phyloP scores from a whole-genome alignment of 371 early-diverging fungal genomes.

The Dinochytrium kinnereticum region DNA sequence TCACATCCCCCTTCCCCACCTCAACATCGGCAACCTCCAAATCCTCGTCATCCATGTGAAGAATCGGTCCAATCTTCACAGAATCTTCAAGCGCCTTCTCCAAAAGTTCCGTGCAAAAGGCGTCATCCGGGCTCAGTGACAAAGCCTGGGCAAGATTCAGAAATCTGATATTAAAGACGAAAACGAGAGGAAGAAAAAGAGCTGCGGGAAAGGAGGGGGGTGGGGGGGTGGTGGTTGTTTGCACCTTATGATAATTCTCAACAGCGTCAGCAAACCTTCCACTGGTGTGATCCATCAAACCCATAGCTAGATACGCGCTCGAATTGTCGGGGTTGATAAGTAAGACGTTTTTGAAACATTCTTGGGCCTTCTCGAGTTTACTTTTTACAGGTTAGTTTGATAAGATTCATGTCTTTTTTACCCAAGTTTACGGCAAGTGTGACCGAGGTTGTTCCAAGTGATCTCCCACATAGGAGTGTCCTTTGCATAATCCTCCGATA shows the following conservation, averaged over 20 bases:
- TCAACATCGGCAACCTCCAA: neutral
- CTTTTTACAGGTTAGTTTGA: constrained; percentile 33
- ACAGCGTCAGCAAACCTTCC: constrained; percentile 60
- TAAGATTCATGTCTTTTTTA: constrained; percentile 35
- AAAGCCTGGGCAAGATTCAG: constrained; percentile 26
- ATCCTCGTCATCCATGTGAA: constrained; percentile 2
- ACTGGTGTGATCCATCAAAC: constrained; percentile 60
- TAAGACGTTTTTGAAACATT: constrained; percentile 59
- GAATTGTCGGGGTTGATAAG: constrained; percentile 44
- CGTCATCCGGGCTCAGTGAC: constrained; percentile 32
- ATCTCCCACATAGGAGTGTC: constrained; percentile 61
- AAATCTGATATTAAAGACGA: neutral
- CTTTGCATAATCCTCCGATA: constrained; percentile 54
- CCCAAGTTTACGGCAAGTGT: constrained; percentile 68
- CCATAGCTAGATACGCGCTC: constrained; percentile 52
- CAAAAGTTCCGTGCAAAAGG: constrained; percentile 24
- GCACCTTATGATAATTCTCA: constrained; percentile 58
- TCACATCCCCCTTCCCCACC: no score
- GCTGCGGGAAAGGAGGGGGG: no score
- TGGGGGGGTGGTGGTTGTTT: no score
- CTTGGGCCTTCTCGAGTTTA: constrained; percentile 56
- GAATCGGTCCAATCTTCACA: neutral
- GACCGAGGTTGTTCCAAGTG: constrained; percentile 73
- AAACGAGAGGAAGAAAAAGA: no score
- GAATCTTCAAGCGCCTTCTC: constrained; percentile 18